Evolutionary conservation across 306 rosid species (phyloP).

Genomic region (Carpinus fangiana): DNA sequence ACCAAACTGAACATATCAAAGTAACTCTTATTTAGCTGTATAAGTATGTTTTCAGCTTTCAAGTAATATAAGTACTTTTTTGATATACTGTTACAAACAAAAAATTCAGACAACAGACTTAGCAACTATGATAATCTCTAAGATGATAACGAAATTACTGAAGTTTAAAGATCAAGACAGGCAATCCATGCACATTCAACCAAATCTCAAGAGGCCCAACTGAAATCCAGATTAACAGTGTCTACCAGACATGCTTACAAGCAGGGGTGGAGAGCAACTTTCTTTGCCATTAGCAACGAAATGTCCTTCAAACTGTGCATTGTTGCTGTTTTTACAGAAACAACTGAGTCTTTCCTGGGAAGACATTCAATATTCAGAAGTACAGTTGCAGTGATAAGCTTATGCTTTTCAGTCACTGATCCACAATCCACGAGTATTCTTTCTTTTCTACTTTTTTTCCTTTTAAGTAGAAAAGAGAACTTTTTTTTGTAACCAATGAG

Average conservation of each 20-base stretch:
- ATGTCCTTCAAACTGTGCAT: not conserved
- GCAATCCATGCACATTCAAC: not conserved
- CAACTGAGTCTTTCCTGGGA: not conserved
- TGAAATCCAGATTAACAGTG: not conserved
- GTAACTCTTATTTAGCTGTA: not conserved
- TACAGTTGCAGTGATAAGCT: not conserved
- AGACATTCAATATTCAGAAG: not conserved
- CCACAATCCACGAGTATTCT: not conserved
- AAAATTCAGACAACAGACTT: conserved; percentile 3
- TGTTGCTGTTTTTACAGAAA: not conserved
- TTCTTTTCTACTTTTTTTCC: no score
- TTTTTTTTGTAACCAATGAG: no score
- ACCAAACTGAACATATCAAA: not conserved
- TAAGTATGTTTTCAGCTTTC: not conserved
- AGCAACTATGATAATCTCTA: not conserved
- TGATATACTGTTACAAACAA: not conserved
- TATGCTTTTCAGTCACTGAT: not conserved
- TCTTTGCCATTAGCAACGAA: not conserved
- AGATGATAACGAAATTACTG: not conserved
- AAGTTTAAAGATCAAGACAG: not conserved
- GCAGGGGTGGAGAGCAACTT: not conserved
- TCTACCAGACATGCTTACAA: not conserved
- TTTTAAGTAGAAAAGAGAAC: no score
- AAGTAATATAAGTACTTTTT: not conserved
- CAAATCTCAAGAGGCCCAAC: not conserved